These are phyloP conservation scores for Wickerhamiella infanticola DNA, from an alignment of 1,139 yeast genomes.

Conservation along the genomic window DNA sequence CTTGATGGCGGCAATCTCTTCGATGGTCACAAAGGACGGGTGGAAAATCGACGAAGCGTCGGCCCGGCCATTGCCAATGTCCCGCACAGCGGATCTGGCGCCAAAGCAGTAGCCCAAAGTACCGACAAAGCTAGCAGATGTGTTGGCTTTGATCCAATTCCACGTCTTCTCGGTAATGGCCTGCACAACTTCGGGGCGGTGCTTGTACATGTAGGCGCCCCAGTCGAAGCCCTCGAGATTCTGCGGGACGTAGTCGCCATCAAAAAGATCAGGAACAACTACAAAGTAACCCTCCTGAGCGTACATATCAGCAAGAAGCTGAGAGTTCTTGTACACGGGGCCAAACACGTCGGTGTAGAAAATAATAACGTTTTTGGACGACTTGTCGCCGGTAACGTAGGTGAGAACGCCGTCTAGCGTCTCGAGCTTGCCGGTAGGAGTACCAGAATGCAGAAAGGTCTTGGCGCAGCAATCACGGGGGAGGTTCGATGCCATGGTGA, in stretches of 20 bases:
- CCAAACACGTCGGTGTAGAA: conserved; percentile 62
- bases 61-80: conserved; percentile 35
- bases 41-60: conserved; percentile 62
- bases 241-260: conserved; percentile 33
- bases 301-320: conserved; percentile 54
- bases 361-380: conserved; percentile 36
- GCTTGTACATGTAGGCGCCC: conserved; percentile 38
- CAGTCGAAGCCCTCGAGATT: conserved; percentile 23
- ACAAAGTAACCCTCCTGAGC: conserved; percentile 51
- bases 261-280: conserved; percentile 56
- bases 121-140: conserved; percentile 36
- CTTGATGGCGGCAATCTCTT: conserved; percentile 42
- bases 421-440: conserved; percentile 30
- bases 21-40: conserved; percentile 55
- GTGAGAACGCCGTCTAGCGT: conserved; percentile 20
- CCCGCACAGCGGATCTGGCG: conserved; percentile 48
- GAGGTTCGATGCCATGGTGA: conserved; percentile 20
- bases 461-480: conserved; percentile 19
- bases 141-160: conserved; percentile 28
- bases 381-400: conserved; percentile 40
- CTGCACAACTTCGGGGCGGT: conserved; percentile 33
- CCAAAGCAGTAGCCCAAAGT: conserved; percentile 78
- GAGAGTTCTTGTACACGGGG: conserved; percentile 36
- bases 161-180: conserved; percentile 33
- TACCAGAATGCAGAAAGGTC: conserved; percentile 20